Percentiles rank a stretch among this genome's conserved stretches.
These are phyloP conservation scores for Elongisporangium prolatum DNA, from an alignment of 352 stramenopile species.

Conservation along the genomic window DNA sequence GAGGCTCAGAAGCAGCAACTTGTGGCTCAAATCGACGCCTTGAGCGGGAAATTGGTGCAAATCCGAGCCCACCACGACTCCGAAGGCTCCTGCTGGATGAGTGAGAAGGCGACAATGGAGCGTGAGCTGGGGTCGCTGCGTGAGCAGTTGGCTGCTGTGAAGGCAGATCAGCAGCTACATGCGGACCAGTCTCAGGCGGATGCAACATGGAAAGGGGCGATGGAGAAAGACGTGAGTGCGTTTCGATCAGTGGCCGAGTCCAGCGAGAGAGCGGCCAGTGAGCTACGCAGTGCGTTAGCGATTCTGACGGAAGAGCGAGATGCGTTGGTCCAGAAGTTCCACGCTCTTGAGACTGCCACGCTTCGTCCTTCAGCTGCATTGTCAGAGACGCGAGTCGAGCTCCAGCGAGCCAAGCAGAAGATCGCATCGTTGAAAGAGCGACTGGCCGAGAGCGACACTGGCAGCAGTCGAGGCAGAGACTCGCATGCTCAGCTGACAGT, in stretches of 20 bases:
- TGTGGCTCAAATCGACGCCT: conserved; percentile 10
- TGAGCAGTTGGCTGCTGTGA: conserved; percentile 10
- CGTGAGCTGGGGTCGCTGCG: conserved; percentile 9
- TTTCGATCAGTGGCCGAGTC: conserved; percentile 9
- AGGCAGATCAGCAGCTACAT: conserved; percentile 15
- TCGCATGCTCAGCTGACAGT: conserved; percentile 26
- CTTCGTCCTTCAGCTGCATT: conserved; percentile 12
- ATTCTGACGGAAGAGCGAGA: conserved; percentile 18
- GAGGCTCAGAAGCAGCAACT: conserved; percentile 19
- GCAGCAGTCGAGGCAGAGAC: conserved; percentile 22
- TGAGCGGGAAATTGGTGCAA: conserved; percentile 13
- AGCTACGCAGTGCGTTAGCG: conserved; percentile 8
- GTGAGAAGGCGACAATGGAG: conserved; percentile 6
- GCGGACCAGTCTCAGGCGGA: background rate
- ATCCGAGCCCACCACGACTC: conserved; percentile 1
- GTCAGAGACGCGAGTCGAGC: conserved; percentile 31
- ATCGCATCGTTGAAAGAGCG: conserved; percentile 41
- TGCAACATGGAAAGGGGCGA: background rate
- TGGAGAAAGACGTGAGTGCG: conserved; percentile 5
- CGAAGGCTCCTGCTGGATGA: conserved; percentile 1
- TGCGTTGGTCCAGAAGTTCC: conserved; percentile 12
- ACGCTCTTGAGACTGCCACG: conserved; percentile 8
- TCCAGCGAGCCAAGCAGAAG: conserved; percentile 53
- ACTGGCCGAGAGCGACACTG: conserved; percentile 17
- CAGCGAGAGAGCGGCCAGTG: conserved; percentile 8